phyloP scores from a whole-genome alignment of 2,329 filamentous ascomycete genomes.

The Aureobasidium musti region DNA sequence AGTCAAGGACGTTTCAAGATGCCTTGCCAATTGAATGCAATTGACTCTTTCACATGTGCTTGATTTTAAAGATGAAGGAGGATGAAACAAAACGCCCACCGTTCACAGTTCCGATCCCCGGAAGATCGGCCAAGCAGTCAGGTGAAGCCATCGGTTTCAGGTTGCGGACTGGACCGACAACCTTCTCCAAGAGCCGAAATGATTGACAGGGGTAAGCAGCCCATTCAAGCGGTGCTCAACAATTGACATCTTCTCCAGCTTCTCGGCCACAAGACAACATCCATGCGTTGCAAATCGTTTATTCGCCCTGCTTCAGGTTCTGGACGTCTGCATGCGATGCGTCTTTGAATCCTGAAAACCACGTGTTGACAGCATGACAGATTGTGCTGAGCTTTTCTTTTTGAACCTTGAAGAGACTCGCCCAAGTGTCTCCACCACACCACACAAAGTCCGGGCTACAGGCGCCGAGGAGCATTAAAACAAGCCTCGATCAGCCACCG shows the following conservation, averaged over 20 bases:
- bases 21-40: not conserved
- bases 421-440: conserved; percentile 8
- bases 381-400: not conserved
- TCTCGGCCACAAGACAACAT: not conserved
- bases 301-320: not conserved
- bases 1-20: not conserved
- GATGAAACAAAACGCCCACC: conserved; percentile 1
- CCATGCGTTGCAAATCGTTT: not conserved
- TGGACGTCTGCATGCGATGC: not conserved
- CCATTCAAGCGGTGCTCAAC: conserved; percentile 4
- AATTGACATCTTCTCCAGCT: conserved; percentile 6
- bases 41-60: not conserved
- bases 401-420: not conserved
- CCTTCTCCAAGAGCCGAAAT: conserved; percentile 23
- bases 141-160: conserved; percentile 16
- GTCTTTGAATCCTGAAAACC: not conserved
- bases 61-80: not conserved
- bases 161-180: conserved; percentile 18
- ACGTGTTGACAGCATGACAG: not conserved
- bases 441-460: conserved; percentile 7
- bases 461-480: not conserved
- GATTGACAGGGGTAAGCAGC: conserved; percentile 23
- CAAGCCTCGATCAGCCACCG: not conserved
- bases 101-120: conserved; percentile 11
- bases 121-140: conserved; percentile 8